Percentiles rank a stretch among this genome's conserved stretches.
Evolutionary conservation across 306 rosid species (phyloP).

Genomic region (Quillaja saponaria): DNA sequence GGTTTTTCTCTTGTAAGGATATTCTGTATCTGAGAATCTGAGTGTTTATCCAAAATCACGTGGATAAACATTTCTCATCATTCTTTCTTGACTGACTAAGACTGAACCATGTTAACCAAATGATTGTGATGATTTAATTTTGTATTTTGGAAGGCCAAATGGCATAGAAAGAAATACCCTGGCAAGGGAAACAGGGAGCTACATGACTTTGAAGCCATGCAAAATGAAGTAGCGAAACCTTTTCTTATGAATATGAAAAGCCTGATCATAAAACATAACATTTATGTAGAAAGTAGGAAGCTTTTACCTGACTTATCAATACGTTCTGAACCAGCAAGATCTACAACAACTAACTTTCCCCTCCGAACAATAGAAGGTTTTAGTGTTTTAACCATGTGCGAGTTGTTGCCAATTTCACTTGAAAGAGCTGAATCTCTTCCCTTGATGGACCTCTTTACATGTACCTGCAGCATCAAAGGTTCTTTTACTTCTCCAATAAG

Average conservation of each 20-base stretch:
- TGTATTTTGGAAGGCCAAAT: neutral
- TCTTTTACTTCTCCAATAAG: conserved; percentile 29
- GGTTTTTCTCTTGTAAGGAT: neutral
- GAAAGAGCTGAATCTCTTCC: conserved; percentile 71
- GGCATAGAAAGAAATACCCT: conserved; percentile 1
- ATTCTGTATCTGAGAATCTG: conserved; percentile 23
- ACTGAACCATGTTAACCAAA: conserved; percentile 16
- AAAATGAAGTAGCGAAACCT: too few species aligned
- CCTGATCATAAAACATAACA: conserved; percentile 19
- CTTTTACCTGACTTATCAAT: conserved; percentile 85
- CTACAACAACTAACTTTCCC: conserved; percentile 90
- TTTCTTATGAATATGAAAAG: too few species aligned
- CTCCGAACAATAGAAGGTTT: conserved; percentile 81
- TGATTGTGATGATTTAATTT: conserved; percentile 9
- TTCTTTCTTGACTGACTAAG: conserved; percentile 19
- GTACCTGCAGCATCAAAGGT: conserved; percentile 58
- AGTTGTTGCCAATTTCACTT: conserved; percentile 62
- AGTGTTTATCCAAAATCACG: neutral
- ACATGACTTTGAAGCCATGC: neutral
- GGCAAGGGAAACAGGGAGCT: neutral
- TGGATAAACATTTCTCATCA: conserved; percentile 4
- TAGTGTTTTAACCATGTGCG: conserved; percentile 61
- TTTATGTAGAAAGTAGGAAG: neutral
- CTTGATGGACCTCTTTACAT: conserved; percentile 71
- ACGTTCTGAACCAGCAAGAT: conserved; percentile 99